A percentile compares a stretch with the other conserved stretches of the same genome.
phyloP scores from a whole-genome alignment of 345 rosid species.

The Eucalyptus pauciflora region DNA sequence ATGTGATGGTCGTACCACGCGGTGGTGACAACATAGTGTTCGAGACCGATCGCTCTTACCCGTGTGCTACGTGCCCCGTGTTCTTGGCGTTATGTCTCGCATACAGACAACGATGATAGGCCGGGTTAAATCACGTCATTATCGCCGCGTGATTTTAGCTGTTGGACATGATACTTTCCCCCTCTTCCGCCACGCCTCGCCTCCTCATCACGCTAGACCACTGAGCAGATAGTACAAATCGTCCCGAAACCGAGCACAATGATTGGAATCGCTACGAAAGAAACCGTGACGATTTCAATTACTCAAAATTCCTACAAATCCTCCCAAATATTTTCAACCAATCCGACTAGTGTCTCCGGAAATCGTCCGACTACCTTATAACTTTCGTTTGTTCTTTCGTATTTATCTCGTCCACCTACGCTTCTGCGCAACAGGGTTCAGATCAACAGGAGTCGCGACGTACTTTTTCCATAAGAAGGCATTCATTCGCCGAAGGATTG shows the following conservation, averaged over 20 bases:
- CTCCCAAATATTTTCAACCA: not conserved
- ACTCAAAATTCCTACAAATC: not conserved
- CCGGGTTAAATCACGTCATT: not conserved
- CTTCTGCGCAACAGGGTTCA: not conserved
- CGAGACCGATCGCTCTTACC: not conserved
- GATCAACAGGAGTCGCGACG: not conserved
- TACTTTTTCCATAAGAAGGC: not conserved
- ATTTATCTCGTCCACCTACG: not conserved
- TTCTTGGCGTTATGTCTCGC: not conserved
- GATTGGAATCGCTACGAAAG: not conserved
- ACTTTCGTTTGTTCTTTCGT: not conserved
- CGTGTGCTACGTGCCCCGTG: not conserved
- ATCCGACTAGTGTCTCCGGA: not conserved
- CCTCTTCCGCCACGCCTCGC: not conserved
- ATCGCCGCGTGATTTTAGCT: not conserved
- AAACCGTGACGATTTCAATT: not conserved
- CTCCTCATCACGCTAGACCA: no score
- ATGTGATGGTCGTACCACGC: not conserved
- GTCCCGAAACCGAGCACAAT: not conserved
- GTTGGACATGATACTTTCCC: not conserved
- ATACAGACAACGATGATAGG: not conserved
- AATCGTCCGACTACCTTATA: not conserved
- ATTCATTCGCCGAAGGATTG: not conserved
- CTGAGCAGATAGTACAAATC: not conserved
- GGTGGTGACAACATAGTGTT: not conserved